phyloP scores from a whole-genome alignment of 2,329 filamentous ascomycete species.

The Venturia oleaginea region DNA sequence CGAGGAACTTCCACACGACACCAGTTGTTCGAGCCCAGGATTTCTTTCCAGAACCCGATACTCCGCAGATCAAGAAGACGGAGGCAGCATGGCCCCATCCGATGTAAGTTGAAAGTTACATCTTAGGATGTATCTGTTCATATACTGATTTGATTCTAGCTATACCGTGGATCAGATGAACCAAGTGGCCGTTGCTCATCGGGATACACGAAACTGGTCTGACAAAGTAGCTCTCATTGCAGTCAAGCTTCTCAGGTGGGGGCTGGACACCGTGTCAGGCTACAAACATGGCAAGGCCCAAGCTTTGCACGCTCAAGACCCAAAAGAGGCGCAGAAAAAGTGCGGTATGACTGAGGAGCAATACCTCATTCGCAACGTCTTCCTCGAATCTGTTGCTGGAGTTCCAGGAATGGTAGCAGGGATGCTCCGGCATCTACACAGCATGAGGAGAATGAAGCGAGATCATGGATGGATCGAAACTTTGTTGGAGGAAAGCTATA shows the following conservation, averaged over 20 bases:
- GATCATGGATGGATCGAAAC: slow-evolving; percentile 97
- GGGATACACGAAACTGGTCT: slow-evolving; percentile 59
- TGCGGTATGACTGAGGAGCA: slow-evolving; percentile 73
- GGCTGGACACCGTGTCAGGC: slow-evolving; percentile 74
- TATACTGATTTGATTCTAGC: slow-evolving; percentile 25
- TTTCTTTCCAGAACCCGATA: slow-evolving; percentile 38
- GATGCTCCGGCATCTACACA: slow-evolving; percentile 83
- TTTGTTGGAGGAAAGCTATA: slow-evolving; percentile 80
- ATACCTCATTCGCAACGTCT: slow-evolving; percentile 84
- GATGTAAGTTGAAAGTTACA: slow-evolving; percentile 24
- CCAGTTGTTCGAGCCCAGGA: slow-evolving; percentile 27
- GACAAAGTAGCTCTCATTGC: slow-evolving; percentile 72
- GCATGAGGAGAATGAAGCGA: slow-evolving; percentile 73
- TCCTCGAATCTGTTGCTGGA: slow-evolving; percentile 88
- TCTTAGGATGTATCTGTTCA: not conserved
- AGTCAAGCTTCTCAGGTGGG: slow-evolving; percentile 66
- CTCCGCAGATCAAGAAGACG: slow-evolving; percentile 36
- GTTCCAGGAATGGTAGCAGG: slow-evolving; percentile 96
- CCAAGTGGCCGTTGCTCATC: slow-evolving; percentile 64
- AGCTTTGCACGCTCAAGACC: slow-evolving; percentile 27
- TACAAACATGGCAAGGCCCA: slow-evolving; percentile 60
- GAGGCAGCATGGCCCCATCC: slow-evolving; percentile 42
- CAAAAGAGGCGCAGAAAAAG: slow-evolving; percentile 47
- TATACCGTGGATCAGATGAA: slow-evolving; percentile 77
- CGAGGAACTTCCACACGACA: slow-evolving; percentile 6